phyloP scores from a whole-genome alignment of 768 basidiomycete species.

The Suillus discolor region DNA sequence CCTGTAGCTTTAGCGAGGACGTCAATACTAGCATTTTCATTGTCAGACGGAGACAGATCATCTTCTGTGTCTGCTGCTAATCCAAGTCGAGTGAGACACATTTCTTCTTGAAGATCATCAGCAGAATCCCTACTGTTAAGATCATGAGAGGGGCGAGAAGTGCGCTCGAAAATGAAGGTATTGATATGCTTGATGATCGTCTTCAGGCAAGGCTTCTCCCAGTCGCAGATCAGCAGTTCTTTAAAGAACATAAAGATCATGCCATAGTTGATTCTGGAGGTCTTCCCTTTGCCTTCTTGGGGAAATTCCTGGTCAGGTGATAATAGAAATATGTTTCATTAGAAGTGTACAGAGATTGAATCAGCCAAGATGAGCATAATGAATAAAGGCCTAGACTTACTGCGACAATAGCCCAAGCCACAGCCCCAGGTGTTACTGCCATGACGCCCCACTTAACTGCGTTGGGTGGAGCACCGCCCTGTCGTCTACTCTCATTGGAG shows the following conservation, averaged over 20 bases:
- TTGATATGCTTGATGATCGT: neutral
- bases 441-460: constrained; percentile 2
- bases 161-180: neutral
- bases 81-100: neutral
- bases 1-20: neutral
- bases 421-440: constrained; percentile 3
- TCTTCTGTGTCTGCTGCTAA: neutral
- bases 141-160: neutral
- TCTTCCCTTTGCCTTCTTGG: constrained; percentile 2
- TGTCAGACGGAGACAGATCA: neutral
- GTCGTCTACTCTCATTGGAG: neutral
- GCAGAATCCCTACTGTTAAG: neutral
- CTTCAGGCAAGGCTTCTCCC: constrained; percentile 2
- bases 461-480: neutral
- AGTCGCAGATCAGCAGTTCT: neutral
- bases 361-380: neutral
- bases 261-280: neutral
- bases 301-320: constrained; percentile 6
- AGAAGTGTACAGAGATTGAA: neutral
- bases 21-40: neutral
- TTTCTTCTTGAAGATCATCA: neutral
- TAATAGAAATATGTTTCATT: constrained; percentile 5
- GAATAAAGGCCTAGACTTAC: constrained; percentile 2
- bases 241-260: neutral
- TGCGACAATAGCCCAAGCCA: constrained; percentile 1